Base-by-base conservation (phyloP, 352 stramenopile genomes). In the Albugo candida region DNA sequence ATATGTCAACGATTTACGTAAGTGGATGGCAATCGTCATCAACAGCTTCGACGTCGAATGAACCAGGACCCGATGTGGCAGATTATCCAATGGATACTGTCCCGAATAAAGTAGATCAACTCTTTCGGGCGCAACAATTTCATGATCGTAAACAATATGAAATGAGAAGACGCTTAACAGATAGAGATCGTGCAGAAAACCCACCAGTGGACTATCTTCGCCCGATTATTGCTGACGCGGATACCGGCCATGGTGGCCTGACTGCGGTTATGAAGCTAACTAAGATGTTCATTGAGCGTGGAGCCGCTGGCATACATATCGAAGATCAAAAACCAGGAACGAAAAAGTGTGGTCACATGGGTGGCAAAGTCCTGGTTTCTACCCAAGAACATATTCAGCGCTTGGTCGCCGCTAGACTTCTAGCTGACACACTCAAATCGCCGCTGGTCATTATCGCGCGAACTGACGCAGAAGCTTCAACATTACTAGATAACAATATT, bases 261-360 rank as follows among this genome's bases (percentile, higher is more conserved):
- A 97, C 83, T 13, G 93, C 93, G 8, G 89, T 97, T 36, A 98
- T 98, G 93, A 98, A 98, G 68, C 63, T 98, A 19, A 96, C 88
- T 36, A 98, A 98, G 70, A 92, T 99, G 62, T 97, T 98, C 64
- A 88, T 98, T 47, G 93, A 99, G 60, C 84, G 87, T 47, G 95
- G 95, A 16, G 95, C 93, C n/a, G 83, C 93, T 5, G 94, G 92
- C 47, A 93, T 99, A 48, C 95, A 99, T 74, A 87, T 99, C 47
- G 95, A 99, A 65, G 95, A 99, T 71, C 95, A 99, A 71, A 96
- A 97, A 64, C 89, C 93, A 5, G 93, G 94, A 55, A 98, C 92
- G 1, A 99, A 99, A 69, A 99, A 99, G 67, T 99, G 95, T 61
- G 95, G 95, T 36, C 95, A 99, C 72, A 98, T 99, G 92, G 92